Base-by-base conservation (phyloP, 805 yeast species). In the Sungouiella blattae region DNA sequence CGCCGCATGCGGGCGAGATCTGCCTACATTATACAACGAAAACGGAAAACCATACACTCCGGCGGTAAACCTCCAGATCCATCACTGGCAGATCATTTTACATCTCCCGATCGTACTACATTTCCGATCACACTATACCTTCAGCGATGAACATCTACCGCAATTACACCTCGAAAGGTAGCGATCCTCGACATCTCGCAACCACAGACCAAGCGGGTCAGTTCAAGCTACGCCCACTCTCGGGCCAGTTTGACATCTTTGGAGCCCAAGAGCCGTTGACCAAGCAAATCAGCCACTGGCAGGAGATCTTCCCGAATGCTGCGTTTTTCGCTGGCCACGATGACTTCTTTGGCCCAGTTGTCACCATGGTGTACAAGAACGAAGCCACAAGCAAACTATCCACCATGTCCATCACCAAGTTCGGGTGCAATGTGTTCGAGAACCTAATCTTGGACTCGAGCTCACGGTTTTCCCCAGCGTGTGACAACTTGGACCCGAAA, bases 391-490 rank as follows among this genome's bases (percentile, higher is more conserved):
- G 61, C 14, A 69, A 67, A 35, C 60, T 78, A n/a, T 69, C 76
- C 36, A 69, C 82, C 3, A 63, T 78, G 3, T 59, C 83, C 15
- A 46, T 84, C 17, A 77, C 84, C 18, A 73, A 71, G 37, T 79
- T 78, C 43, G 98, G 97, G 0, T 71, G 77, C 25, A 67, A 82
- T 3, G 69, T 75, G 18, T 44, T 46, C 35, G 51, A 49, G 16
- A 37, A 44, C 33, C 34, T 49, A 18, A 36, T 44, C 15, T 25
- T 47, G 26, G 50, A 47, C 38, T 30, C 44, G 9, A 35, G 47
- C 30, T 86, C 96, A 2, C 69, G 83, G 33, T 91, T 78, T 55
- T 86, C 74, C 62, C 88, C 84, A 1, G 93, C 95, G 1, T 75
- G 89, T 46, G 75, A 79, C 49, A 87, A 87, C 49, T 62, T 91